Evolutionary conservation across 805 yeast species (phyloP).

Genomic region (Wickerhamiella siamensis): DNA sequence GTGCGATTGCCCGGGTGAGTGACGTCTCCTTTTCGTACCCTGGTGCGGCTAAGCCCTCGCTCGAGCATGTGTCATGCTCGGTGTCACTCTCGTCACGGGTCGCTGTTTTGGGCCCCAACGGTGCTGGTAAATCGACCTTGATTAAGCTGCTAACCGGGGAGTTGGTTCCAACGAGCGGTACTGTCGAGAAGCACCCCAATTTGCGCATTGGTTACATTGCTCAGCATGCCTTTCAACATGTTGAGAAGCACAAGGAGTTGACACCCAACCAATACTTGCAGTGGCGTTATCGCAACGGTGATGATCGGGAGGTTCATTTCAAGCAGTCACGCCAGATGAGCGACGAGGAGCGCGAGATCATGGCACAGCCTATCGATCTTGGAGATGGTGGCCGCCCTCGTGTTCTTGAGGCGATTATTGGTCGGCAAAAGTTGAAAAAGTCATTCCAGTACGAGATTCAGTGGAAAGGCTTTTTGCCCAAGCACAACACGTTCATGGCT

Average conservation of each 20-base stretch:
- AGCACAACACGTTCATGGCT: conserved; percentile 85
- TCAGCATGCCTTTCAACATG: conserved; percentile 96
- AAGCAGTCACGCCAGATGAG: conserved; percentile 85
- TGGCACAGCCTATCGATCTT: conserved; percentile 65
- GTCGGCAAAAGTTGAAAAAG: conserved; percentile 92
- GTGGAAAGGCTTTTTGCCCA: conserved; percentile 88
- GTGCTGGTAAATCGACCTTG: conserved; percentile 99
- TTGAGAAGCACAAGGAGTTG: conserved; percentile 91
- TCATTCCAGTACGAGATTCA: conserved; percentile 93
- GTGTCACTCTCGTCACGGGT: conserved; percentile 98
- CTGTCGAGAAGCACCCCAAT: conserved; percentile 95
- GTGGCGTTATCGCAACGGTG: conserved; percentile 97
- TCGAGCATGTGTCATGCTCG: conserved; percentile 86
- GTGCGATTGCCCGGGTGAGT: conserved; percentile 96
- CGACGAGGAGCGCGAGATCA: conserved; percentile 59
- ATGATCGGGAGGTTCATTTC: conserved; percentile 88
- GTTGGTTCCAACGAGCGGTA: conserved; percentile 70
- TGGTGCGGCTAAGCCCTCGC: conserved; percentile 95
- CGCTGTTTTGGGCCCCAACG: conserved; percentile 99
- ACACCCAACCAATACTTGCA: conserved; percentile 96
- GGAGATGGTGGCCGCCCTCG: conserved; percentile 83
- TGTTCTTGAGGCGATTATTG: conserved; percentile 84
- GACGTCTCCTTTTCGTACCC: conserved; percentile 99
- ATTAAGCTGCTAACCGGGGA: conserved; percentile 99
- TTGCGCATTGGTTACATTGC: conserved; percentile 97